Percentiles rank a stretch among this genome's conserved stretches.
Evolutionary conservation across 768 basidiomycete genomes (phyloP).

Genomic region (Asterophora parasitica): DNA sequence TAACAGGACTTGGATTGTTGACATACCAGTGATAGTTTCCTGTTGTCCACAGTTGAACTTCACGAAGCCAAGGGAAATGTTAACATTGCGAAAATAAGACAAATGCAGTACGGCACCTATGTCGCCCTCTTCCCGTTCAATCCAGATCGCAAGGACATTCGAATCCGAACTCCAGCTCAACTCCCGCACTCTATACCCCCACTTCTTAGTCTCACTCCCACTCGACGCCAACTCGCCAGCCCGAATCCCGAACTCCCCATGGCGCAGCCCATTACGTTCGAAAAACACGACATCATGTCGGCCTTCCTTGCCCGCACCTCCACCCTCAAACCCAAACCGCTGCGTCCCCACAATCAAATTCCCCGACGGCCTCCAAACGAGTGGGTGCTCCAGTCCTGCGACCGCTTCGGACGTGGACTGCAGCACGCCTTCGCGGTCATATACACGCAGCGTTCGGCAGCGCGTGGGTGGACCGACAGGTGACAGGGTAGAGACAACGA

Average conservation of each 20-base stretch:
- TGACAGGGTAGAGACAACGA: slow-evolving; percentile 77
- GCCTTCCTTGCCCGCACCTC: slow-evolving; percentile 59
- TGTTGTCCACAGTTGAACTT: slow-evolving; percentile 92
- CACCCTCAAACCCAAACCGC: slow-evolving; percentile 73
- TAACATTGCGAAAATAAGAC: neutral
- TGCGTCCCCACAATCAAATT: slow-evolving; percentile 81
- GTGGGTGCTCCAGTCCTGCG: slow-evolving; percentile 71
- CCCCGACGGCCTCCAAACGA: slow-evolving; percentile 87
- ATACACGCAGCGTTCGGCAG: slow-evolving; percentile 65
- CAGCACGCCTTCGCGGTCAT: slow-evolving; percentile 66
- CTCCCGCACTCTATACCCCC: slow-evolving; percentile 73
- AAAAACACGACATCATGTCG: slow-evolving; percentile 89
- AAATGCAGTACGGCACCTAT: slow-evolving; percentile 45
- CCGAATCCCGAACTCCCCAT: slow-evolving; percentile 79
- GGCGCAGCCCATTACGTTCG: slow-evolving; percentile 89
- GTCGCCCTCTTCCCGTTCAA: slow-evolving; percentile 64
- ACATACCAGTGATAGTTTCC: slow-evolving; percentile 91
- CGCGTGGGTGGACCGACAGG: slow-evolving; percentile 29
- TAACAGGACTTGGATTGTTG: neutral
- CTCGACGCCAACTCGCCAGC: slow-evolving; percentile 29
- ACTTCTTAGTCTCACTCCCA: slow-evolving; percentile 36
- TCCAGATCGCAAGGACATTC: slow-evolving; percentile 79
- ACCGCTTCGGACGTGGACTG: slow-evolving; percentile 84
- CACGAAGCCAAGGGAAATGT: slow-evolving; percentile 3
- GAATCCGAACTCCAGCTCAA: slow-evolving; percentile 88